Percentiles rank a stretch among this genome's conserved stretches.
Conservation (phyloP, 2,329 filamentous ascomycete species). For the Talaromyces sp. region DNA sequence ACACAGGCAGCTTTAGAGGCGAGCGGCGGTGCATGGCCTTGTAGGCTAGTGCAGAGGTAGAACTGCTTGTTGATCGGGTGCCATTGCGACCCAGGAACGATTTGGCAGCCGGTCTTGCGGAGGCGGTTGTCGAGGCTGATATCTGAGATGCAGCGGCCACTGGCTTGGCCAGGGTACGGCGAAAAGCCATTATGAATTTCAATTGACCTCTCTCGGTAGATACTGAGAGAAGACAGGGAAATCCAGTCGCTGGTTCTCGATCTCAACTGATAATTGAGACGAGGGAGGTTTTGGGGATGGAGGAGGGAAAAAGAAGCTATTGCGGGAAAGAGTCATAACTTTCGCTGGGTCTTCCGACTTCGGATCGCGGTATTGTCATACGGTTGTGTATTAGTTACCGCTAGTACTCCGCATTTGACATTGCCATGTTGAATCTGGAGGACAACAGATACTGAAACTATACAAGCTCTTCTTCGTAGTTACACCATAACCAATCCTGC, state of each 20-base stretch:
- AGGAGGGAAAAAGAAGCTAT: slow-evolving; percentile 12
- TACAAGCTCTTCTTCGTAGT: no score
- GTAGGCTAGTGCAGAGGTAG: slow-evolving; percentile 92
- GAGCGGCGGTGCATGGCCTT: slow-evolving; percentile 93
- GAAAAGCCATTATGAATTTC: slow-evolving; percentile 36
- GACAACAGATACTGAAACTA: not conserved
- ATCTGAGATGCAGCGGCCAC: slow-evolving; percentile 19
- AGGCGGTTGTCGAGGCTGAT: slow-evolving; percentile 28
- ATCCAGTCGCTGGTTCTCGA: slow-evolving; percentile 8
- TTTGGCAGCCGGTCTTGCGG: slow-evolving; percentile 12
- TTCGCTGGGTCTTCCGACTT: slow-evolving; percentile 29
- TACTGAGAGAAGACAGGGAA: slow-evolving; percentile 8
- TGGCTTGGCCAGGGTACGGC: slow-evolving; percentile 35
- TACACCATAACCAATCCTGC: no score
- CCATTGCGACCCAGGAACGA: slow-evolving; percentile 6
- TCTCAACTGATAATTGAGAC: slow-evolving; percentile 13
- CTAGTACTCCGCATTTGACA: slow-evolving; percentile 16
- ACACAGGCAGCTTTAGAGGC: slow-evolving; percentile 74
- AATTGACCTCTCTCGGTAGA: not conserved
- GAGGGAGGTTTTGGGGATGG: slow-evolving; percentile 1
- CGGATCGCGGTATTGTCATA: slow-evolving; percentile 22
- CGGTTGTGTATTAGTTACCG: slow-evolving; percentile 29
- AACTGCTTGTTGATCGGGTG: slow-evolving; percentile 49
- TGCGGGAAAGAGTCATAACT: slow-evolving; percentile 17
- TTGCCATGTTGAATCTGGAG: no score